phyloP scores from a whole-genome alignment of 2,329 filamentous ascomycete genomes.

The Polytolypa hystricis region DNA sequence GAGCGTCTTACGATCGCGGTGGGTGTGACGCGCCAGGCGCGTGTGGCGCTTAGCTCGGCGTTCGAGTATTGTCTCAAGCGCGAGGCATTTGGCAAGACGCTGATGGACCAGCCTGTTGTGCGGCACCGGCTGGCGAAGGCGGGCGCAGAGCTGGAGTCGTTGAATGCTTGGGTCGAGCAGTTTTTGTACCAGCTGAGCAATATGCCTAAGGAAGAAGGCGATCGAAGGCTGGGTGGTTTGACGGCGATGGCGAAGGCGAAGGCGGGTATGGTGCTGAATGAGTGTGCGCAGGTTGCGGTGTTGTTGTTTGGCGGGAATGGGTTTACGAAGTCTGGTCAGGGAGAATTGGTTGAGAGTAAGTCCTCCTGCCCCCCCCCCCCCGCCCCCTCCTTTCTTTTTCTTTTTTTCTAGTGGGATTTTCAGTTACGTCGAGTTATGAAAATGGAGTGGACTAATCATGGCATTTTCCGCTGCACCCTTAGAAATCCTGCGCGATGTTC shows the following conservation, averaged over 20 bases:
- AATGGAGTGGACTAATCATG: conserved; percentile 7
- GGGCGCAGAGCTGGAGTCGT: conserved; percentile 55
- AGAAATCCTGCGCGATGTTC: conserved; percentile 55
- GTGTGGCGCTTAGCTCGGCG: conserved; percentile 49
- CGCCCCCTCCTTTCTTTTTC: too few species aligned
- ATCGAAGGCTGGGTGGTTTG: conserved; percentile 53
- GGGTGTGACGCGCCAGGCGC: conserved; percentile 50
- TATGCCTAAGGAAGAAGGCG: conserved; percentile 38
- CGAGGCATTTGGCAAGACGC: conserved; percentile 55
- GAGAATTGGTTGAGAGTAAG: conserved; percentile 59
- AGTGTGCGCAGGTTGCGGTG: conserved; percentile 58
- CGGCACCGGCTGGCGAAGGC: conserved; percentile 61
- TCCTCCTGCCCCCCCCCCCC: conserved; percentile 21
- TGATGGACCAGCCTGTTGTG: conserved; percentile 66
- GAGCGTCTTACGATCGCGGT: conserved; percentile 59
- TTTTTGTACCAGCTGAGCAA: conserved; percentile 58
- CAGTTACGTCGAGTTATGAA: conserved; percentile 17
- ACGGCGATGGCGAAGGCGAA: conserved; percentile 65
- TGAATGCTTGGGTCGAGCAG: conserved; percentile 62
- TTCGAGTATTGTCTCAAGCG: conserved; percentile 54
- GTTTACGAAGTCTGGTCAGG: conserved; percentile 57
- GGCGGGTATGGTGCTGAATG: conserved; percentile 58
- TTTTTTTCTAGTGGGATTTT: conserved; percentile 3
- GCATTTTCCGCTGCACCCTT: too few species aligned
- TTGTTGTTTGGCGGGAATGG: conserved; percentile 65